Percentiles rank a stretch among this genome's conserved stretches.
phyloP scores from a whole-genome alignment of 805 yeast genomes.

The Cyberlindnera amylophila region DNA sequence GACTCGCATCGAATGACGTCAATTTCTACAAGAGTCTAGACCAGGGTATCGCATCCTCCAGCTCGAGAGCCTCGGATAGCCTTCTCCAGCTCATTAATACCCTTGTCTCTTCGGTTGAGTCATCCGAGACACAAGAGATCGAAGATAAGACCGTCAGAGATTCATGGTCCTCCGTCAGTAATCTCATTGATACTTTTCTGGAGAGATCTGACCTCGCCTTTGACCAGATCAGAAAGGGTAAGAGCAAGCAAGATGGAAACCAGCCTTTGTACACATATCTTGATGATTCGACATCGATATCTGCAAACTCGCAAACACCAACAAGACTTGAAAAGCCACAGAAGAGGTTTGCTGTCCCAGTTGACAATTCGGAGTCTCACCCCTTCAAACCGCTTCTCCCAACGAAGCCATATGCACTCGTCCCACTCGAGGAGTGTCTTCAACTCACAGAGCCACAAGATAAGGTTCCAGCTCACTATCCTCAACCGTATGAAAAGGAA shows the following conservation, averaged over 20 bases:
- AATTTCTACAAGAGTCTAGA: slow-evolving; percentile 68
- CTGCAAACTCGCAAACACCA: slow-evolving; percentile 15
- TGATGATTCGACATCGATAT: slow-evolving; percentile 38
- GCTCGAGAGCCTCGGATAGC: slow-evolving; percentile 39
- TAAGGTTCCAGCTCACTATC: slow-evolving; percentile 54
- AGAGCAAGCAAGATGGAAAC: slow-evolving; percentile 9
- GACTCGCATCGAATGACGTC: slow-evolving; percentile 77
- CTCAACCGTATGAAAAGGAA: slow-evolving; percentile 79
- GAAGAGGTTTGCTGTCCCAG: slow-evolving; percentile 45
- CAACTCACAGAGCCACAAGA: slow-evolving; percentile 35
- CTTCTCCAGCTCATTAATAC: slow-evolving; percentile 45
- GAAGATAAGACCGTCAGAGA: slow-evolving; percentile 41
- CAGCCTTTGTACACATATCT: slow-evolving; percentile 38
- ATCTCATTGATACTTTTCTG: slow-evolving; percentile 61
- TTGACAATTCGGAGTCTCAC: slow-evolving; percentile 62
- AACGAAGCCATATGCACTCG: slow-evolving; percentile 67
- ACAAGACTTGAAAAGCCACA: slow-evolving; percentile 65
- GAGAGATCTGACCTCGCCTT: slow-evolving; percentile 74
- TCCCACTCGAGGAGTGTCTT: slow-evolving; percentile 50
- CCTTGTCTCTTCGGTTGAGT: slow-evolving; percentile 35
- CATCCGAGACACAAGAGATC: slow-evolving; percentile 26
- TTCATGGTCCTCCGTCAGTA: slow-evolving; percentile 61
- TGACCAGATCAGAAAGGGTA: slow-evolving; percentile 37
- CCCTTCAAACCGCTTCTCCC: slow-evolving; percentile 79
- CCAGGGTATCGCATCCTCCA: slow-evolving; percentile 34